Base-by-base conservation (phyloP, 441 rosid species). In the Adansonia gregorii region DNA sequence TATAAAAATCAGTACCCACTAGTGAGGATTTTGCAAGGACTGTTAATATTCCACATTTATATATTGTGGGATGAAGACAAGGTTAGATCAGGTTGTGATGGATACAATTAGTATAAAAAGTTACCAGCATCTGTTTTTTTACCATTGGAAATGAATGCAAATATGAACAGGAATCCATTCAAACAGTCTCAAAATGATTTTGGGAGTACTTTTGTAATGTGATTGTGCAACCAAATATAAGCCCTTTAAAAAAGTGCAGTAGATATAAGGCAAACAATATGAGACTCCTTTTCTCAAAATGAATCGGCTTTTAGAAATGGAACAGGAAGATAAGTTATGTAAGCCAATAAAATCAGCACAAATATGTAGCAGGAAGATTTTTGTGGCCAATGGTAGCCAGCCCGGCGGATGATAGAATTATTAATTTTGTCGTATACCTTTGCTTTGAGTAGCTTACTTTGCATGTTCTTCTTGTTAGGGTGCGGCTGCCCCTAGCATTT, bases 371-470 rank as follows among this genome's bases (percentile, higher is more conserved):
- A 5, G 20, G 8, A n/a, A 0, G n/a, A 52, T 35, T 35, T 35
- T 35, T 35, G 6, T 35, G 41, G 41, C 41, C 41, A 35, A 35
- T 35, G 41, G 31, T 65, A 7, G 70, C 49, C 51, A n/a, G 51
- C 51, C 15, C 19, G 41, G 41, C 41, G 4, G 41, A 35, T 35
- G 41, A 35, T 4, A 35, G 11, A 19, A 56, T 56, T 56, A 56
- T 56, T 8, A 56, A 56, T 20, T 19, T 56, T 56, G 60, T 56
- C 20, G 27, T 58, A 19, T 20, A 8, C 35, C 27, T 56, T 17
- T 35, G 51, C 31, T 72, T 10, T 11, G 66, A 56, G 76, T 58
- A 39, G 76, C 65, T 58, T 73, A 35, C 6, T 35, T 35, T 4
- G 41, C 41, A 35, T 35, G 4, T 35, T 4, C 41, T 35, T 35